phyloP scores from a whole-genome alignment of 805 yeast genomes.

The Teunomyces stri region DNA sequence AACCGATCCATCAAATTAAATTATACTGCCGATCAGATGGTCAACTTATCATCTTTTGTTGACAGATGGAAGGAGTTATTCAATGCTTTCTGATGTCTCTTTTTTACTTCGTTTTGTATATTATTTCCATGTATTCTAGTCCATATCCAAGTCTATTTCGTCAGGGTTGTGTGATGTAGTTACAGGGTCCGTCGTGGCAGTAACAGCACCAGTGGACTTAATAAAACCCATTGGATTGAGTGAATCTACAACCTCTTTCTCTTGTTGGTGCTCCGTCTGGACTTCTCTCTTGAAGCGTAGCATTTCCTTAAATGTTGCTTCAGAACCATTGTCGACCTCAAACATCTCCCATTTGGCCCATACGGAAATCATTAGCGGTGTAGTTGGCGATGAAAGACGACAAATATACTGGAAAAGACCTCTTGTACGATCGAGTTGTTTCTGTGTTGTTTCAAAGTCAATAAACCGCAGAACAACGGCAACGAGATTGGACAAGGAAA shows the following conservation, averaged over 20 bases:
- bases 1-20: slow-evolving; percentile 40
- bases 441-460: slow-evolving; percentile 49
- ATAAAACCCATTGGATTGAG: slow-evolving; percentile 49
- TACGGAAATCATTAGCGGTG: slow-evolving; percentile 7
- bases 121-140: slow-evolving; percentile 5
- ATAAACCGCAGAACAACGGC: slow-evolving; percentile 54
- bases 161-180: slow-evolving; percentile 46
- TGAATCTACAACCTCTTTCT: slow-evolving; percentile 12
- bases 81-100: slow-evolving; percentile 18
- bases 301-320: slow-evolving; percentile 72
- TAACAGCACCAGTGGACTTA: slow-evolving; percentile 22
- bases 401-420: slow-evolving; percentile 48
- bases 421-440: slow-evolving; percentile 61
- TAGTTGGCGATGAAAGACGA: slow-evolving; percentile 20
- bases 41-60: slow-evolving; percentile 35
- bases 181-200: neutral
- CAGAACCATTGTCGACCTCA: slow-evolving; percentile 71
- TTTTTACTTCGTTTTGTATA: neutral
- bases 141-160: slow-evolving; percentile 58
- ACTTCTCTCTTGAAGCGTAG: slow-evolving; percentile 53
- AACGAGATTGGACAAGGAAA: slow-evolving; percentile 43
- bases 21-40: slow-evolving; percentile 29
- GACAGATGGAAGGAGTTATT: slow-evolving; percentile 36
- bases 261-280: slow-evolving; percentile 16
- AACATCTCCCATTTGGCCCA: slow-evolving; percentile 77